These are phyloP conservation scores for Dryadomyces sulphureus DNA, from an alignment of 2,329 filamentous ascomycete species.

Conservation along the genomic window DNA sequence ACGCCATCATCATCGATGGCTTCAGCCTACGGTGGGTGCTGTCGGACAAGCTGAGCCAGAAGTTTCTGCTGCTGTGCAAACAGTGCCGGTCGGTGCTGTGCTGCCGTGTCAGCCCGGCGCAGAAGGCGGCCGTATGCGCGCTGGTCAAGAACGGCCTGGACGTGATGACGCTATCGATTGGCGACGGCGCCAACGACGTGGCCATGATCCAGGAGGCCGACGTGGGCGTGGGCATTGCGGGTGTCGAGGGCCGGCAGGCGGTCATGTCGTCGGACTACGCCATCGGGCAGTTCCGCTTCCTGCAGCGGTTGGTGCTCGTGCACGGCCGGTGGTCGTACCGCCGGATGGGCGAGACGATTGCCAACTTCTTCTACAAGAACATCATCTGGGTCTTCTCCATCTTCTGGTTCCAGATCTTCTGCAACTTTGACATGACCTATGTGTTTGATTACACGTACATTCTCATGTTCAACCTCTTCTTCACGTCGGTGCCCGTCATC, in stretches of 20 bases:
- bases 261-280: constrained; percentile 96
- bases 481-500: constrained; percentile 88
- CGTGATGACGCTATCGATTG: constrained; percentile 89
- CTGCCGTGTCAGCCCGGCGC: constrained; percentile 89
- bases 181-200: constrained; percentile 89
- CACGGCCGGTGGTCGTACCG: constrained; percentile 96
- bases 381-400: constrained; percentile 93
- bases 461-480: constrained; percentile 87
- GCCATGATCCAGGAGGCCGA: constrained; percentile 97
- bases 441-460: constrained; percentile 98
- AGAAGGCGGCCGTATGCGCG: constrained; percentile 91
- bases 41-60: constrained; percentile 68
- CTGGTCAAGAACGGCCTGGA: constrained; percentile 93
- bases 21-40: constrained; percentile 84
- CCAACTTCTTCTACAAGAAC: constrained; percentile 99
- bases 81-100: constrained; percentile 94
- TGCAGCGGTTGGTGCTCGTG: constrained; percentile 72
- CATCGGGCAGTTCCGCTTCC: constrained; percentile 83
- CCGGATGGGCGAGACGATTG: constrained; percentile 79
- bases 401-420: constrained; percentile 96
- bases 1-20: constrained; percentile 88
- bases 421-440: constrained; percentile 92
- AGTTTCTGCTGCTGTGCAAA: constrained; percentile 90
- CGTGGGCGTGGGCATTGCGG: constrained; percentile 90
- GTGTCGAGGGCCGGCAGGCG: constrained; percentile 81